Evolutionary conservation across 176 grass and related monocot genomes (phyloP).

Genomic region (Raddia distichophylla): DNA sequence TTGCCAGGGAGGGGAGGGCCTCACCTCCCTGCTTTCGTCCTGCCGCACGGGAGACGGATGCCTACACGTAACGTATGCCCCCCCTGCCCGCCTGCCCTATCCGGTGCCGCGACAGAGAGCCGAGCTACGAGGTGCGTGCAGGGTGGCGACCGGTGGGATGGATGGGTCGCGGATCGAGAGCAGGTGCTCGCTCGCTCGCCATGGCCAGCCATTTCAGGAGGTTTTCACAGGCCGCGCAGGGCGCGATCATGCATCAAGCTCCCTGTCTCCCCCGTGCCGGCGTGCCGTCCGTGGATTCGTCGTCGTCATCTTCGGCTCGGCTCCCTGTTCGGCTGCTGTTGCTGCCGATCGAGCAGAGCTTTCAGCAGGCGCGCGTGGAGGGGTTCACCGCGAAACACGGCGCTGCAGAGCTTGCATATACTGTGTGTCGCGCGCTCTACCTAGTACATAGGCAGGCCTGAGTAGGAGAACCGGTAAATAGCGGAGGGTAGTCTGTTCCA

Average conservation of each 20-base stretch:
- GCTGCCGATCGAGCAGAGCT: background rate
- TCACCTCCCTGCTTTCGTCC: conserved; percentile 22
- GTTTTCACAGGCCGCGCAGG: background rate
- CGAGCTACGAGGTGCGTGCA: background rate
- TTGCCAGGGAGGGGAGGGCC: background rate
- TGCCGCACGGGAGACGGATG: conserved; percentile 44
- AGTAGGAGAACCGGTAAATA: background rate
- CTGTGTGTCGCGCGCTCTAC: no score
- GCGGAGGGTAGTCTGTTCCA: no score
- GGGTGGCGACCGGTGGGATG: background rate
- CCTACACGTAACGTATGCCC: conserved; percentile 50
- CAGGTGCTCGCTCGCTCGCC: background rate
- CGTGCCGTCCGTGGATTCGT: background rate
- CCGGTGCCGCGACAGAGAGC: conserved; percentile 34
- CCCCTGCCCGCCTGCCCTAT: background rate
- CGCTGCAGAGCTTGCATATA: no score
- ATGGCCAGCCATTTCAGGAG: conserved; percentile 1
- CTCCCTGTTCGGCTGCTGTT: background rate
- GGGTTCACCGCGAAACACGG: background rate
- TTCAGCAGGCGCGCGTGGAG: background rate
- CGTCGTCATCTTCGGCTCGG: background rate
- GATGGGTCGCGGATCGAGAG: background rate
- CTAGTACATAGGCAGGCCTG: no score
- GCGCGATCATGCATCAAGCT: background rate
- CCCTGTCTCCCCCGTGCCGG: background rate